Percentiles rank a stretch among this genome's conserved stretches.
phyloP scores from a whole-genome alignment of 805 yeast genomes.

The Blastobotrys peoriensis region DNA sequence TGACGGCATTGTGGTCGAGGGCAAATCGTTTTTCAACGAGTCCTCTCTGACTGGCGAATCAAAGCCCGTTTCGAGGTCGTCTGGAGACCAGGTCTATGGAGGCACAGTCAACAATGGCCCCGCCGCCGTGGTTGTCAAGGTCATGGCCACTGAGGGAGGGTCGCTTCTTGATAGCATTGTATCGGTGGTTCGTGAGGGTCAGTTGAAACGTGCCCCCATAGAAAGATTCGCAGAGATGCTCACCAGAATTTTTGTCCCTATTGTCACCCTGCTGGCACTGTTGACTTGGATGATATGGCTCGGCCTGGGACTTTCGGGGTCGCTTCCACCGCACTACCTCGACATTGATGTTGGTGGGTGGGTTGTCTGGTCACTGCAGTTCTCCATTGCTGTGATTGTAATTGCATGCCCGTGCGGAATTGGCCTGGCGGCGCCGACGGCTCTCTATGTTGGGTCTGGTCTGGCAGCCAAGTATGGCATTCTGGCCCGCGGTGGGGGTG shows the following conservation, averaged over 20 bases:
- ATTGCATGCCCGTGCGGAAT: slow-evolving; percentile 85
- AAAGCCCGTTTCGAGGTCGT: slow-evolving; percentile 47
- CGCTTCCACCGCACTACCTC: slow-evolving; percentile 48
- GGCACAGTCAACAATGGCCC: slow-evolving; percentile 67
- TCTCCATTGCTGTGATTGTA: slow-evolving; percentile 73
- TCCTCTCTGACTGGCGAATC: slow-evolving; percentile 85
- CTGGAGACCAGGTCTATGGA: slow-evolving; percentile 64
- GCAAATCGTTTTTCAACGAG: slow-evolving; percentile 81
- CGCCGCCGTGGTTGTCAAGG: slow-evolving; percentile 46
- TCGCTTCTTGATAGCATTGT: slow-evolving; percentile 68
- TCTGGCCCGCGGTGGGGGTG: slow-evolving; percentile 75
- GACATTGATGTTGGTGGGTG: slow-evolving; percentile 69
- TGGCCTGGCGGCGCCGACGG: slow-evolving; percentile 82
- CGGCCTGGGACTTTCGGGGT: slow-evolving; percentile 46
- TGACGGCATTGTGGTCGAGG: slow-evolving; percentile 66
- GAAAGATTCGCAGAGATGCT: slow-evolving; percentile 63
- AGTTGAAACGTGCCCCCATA: slow-evolving; percentile 64
- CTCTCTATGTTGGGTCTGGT: slow-evolving; percentile 73
- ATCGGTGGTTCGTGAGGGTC: slow-evolving; percentile 65
- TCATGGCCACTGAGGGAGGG: slow-evolving; percentile 53
- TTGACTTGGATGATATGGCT: slow-evolving; percentile 68
- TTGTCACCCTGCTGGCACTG: slow-evolving; percentile 55
- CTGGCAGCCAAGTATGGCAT: slow-evolving; percentile 73
- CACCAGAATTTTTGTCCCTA: slow-evolving; percentile 69
- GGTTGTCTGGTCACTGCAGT: slow-evolving; percentile 71